A percentile compares a stretch with the other conserved stretches of the same genome.
Conservation (phyloP, 805 yeast genomes). For the Ogataea chonburiensis region DNA sequence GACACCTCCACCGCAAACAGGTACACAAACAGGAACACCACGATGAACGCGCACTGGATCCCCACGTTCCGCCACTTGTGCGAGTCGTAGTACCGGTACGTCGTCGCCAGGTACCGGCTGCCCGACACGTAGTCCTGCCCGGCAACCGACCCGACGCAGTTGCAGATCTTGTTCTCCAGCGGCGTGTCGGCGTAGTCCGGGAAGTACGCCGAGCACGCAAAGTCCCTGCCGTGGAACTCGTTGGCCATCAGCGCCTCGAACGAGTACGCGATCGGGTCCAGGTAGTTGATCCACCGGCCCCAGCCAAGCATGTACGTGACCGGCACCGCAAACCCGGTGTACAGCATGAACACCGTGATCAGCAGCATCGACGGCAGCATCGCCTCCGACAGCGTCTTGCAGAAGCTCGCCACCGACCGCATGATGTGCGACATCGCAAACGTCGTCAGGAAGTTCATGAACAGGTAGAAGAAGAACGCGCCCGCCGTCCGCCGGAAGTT, state of each 20-base stretch:
- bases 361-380: conserved; percentile 58
- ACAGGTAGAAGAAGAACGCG: conserved; percentile 50
- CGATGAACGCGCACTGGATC: conserved; percentile 50
- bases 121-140: conserved; percentile 47
- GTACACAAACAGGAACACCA: conserved; percentile 54
- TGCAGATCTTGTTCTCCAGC: conserved; percentile 45
- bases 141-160: conserved; percentile 46
- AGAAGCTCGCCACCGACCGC: conserved; percentile 51
- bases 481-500: conserved; percentile 53
- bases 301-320: conserved; percentile 57
- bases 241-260: conserved; percentile 57
- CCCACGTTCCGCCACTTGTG: conserved; percentile 82
- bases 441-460: conserved; percentile 44
- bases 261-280: conserved; percentile 56
- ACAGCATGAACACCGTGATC: conserved; percentile 47
- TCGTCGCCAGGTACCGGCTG: conserved; percentile 47
- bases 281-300: conserved; percentile 64
- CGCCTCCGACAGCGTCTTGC: conserved; percentile 49
- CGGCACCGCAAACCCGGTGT: conserved; percentile 60
- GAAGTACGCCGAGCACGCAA: conserved; percentile 43
- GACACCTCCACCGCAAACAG: conserved; percentile 52
- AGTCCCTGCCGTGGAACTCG: conserved; percentile 47
- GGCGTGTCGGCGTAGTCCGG: conserved; percentile 45
- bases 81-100: conserved; percentile 50
- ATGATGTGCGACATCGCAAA: conserved; percentile 55